A percentile compares a stretch with the other conserved stretches of the same genome.
Evolutionary conservation across 2,329 filamentous ascomycete genomes (phyloP).

Genomic region (Botrytis squamosa): DNA sequence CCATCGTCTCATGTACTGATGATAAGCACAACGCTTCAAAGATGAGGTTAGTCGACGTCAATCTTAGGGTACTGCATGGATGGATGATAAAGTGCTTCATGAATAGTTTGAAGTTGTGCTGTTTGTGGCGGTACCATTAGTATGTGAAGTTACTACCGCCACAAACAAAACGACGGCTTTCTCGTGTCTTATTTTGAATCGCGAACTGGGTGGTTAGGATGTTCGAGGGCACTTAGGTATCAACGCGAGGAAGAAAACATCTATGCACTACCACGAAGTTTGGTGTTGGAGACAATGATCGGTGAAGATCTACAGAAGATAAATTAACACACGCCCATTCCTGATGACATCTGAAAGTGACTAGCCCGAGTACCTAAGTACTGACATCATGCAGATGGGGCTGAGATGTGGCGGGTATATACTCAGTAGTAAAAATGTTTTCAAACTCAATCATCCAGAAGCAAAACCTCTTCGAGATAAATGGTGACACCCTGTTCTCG

Average conservation of each 20-base stretch:
- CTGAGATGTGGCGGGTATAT: not conserved
- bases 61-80: not conserved
- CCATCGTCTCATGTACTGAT: not conserved
- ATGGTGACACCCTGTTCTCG: not conserved
- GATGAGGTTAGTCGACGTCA: not conserved
- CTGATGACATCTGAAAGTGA: not conserved
- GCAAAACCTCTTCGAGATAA: not conserved
- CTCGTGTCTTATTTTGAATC: not conserved
- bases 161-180: not conserved
- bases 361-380: not conserved
- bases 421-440: not conserved
- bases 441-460: not conserved
- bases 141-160: not conserved
- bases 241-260: not conserved
- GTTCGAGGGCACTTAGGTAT: not conserved
- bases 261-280: not conserved
- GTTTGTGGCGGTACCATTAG: not conserved
- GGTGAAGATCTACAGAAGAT: not conserved
- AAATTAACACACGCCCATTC: not conserved
- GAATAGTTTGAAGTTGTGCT: not conserved
- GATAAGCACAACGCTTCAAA: not conserved
- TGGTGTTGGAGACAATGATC: not conserved
- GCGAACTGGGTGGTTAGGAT: not conserved
- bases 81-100: not conserved
- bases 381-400: not conserved